phyloP scores from a whole-genome alignment of 2,329 filamentous ascomycete genomes.

The Fusarium xyrophilum region DNA sequence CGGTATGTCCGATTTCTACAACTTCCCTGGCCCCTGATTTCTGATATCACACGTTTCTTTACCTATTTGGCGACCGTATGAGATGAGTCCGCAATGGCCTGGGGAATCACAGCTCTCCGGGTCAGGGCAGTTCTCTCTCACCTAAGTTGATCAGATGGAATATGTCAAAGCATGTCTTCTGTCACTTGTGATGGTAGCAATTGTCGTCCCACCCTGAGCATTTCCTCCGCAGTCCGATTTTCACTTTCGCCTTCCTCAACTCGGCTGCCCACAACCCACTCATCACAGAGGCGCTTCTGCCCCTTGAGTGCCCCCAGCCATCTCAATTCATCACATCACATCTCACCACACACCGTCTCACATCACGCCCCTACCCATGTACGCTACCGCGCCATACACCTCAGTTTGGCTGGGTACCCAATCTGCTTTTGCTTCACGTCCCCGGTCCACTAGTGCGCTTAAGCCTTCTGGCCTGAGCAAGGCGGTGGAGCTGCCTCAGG shows the following conservation, averaged over 20 bases:
- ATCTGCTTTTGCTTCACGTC: conserved; percentile 37
- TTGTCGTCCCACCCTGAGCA: conserved; percentile 28
- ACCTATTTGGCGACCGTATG: not conserved
- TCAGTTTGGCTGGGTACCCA: conserved; percentile 37
- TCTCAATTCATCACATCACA: conserved; percentile 27
- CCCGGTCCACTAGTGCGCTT: conserved; percentile 28
- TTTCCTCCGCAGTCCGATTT: conserved; percentile 1
- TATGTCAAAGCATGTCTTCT: conserved; percentile 3
- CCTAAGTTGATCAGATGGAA: conserved; percentile 19
- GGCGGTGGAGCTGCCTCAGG: conserved; percentile 38
- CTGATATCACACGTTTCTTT: not conserved
- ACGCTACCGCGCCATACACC: conserved; percentile 26
- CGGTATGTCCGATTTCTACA: conserved; percentile 54
- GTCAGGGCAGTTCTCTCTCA: not conserved
- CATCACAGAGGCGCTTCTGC: conserved; percentile 35
- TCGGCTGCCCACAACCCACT: conserved; percentile 31
- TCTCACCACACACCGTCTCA: conserved; percentile 24
- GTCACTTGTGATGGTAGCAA: conserved; percentile 17
- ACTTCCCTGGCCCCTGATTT: conserved; percentile 3
- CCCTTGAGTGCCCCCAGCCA: conserved; percentile 33
- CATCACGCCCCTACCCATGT: conserved; percentile 29
- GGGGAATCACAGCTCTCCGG: not conserved
- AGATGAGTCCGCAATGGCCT: not conserved
- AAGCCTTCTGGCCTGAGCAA: conserved; percentile 39
- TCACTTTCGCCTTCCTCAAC: conserved; percentile 26